phyloP scores from a whole-genome alignment of 1,139 yeast species.

The Candida smagusa region DNA sequence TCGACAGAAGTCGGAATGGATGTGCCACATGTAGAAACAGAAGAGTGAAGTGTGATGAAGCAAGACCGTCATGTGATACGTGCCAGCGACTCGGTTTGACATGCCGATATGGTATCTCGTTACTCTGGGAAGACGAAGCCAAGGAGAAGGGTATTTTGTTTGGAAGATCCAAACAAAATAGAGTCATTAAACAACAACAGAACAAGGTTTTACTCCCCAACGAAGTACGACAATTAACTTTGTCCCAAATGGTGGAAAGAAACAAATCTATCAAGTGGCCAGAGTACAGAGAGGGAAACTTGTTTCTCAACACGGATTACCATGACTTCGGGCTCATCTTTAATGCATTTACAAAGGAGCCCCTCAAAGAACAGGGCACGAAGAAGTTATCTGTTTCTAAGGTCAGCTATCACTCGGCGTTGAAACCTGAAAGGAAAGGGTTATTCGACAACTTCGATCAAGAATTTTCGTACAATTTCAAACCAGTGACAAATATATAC shows the following conservation, averaged over 20 bases:
- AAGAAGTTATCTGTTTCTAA: too few species aligned
- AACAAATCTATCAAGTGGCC: slow-evolving; percentile 10
- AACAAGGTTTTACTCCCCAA: slow-evolving; percentile 4
- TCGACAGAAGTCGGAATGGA: slow-evolving; percentile 21
- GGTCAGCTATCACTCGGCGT: too few species aligned
- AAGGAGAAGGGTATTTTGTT: slow-evolving; percentile 28
- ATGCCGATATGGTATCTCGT: slow-evolving; percentile 17
- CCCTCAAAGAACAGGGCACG: too few species aligned
- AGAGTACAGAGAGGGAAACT: slow-evolving; percentile 9
- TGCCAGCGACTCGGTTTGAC: slow-evolving; percentile 18
- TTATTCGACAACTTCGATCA: slow-evolving; percentile 3
- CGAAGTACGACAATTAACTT: slow-evolving; percentile 8
- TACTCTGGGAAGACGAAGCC: slow-evolving; percentile 36
- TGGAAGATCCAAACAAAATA: slow-evolving; percentile 28
- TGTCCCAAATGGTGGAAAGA: slow-evolving; percentile 11
- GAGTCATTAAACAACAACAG: slow-evolving; percentile 12
- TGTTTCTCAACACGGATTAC: slow-evolving; percentile 22
- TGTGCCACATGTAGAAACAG: slow-evolving; percentile 24
- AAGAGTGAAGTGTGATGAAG: slow-evolving; percentile 30
- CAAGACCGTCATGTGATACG: slow-evolving; percentile 23
- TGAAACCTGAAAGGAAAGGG: background rate
- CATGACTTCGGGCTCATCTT: slow-evolving; percentile 16
- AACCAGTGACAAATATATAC: slow-evolving; percentile 6
- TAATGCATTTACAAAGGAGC: slow-evolving; percentile 5
- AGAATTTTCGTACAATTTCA: slow-evolving; percentile 6